phyloP scores from a whole-genome alignment of 768 basidiomycete species.

The Leccinellum albellum region DNA sequence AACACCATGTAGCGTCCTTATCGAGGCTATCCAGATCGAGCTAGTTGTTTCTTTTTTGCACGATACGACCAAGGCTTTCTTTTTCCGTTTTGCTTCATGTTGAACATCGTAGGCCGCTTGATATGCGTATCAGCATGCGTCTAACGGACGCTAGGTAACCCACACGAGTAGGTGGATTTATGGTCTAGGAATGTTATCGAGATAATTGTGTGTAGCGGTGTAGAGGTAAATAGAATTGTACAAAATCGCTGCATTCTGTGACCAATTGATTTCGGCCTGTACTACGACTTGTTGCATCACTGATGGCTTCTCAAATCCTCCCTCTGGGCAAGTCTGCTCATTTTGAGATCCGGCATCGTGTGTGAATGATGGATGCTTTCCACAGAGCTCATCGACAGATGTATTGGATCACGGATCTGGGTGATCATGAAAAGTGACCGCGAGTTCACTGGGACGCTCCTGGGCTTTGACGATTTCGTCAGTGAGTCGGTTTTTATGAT shows the following conservation, averaged over 20 bases:
- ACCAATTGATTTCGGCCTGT: background rate
- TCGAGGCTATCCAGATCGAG: slow-evolving; percentile 15
- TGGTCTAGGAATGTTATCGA: slow-evolving; percentile 18
- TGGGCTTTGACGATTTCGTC: slow-evolving; percentile 98
- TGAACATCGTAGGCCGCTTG: slow-evolving; percentile 16
- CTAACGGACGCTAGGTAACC: slow-evolving; percentile 31
- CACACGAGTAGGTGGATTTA: slow-evolving; percentile 17
- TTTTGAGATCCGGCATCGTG: background rate
- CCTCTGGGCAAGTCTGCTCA: slow-evolving; percentile 62
- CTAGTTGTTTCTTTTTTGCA: slow-evolving; percentile 10
- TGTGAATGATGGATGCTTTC: background rate
- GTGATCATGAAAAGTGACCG: slow-evolving; percentile 98
- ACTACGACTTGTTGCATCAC: slow-evolving; percentile 2
- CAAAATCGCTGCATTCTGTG: background rate
- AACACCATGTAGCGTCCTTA: slow-evolving; percentile 17
- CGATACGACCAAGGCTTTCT: slow-evolving; percentile 3
- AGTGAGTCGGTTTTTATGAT: slow-evolving; percentile 59
- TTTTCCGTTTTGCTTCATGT: slow-evolving; percentile 19
- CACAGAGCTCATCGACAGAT: slow-evolving; percentile 91
- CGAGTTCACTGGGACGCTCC: slow-evolving; percentile 91
- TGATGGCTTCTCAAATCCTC: slow-evolving; percentile 90
- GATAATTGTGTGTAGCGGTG: slow-evolving; percentile 15
- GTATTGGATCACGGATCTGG: slow-evolving; percentile 96
- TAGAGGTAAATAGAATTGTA: slow-evolving; percentile 12
- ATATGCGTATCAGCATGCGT: slow-evolving; percentile 26